These are phyloP conservation scores for Blastocystis sp. DNA, from an alignment of 352 stramenopile genomes.

Conservation along the genomic window DNA sequence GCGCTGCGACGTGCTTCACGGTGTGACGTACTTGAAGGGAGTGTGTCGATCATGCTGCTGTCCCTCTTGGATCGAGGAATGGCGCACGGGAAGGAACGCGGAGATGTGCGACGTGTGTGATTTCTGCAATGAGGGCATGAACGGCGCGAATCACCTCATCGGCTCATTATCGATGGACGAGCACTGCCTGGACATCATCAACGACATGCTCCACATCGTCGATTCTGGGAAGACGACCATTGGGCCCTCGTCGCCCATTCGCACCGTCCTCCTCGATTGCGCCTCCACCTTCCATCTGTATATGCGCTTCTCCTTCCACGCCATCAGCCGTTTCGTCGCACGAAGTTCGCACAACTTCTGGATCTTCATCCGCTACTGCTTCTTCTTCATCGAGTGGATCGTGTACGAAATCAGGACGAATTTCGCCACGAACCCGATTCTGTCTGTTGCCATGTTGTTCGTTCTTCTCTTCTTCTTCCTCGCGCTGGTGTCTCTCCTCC, in stretches of 20 bases:
- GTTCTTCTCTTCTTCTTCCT: background rate
- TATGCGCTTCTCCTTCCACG: slow-evolving; percentile 39
- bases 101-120: slow-evolving; percentile 33
- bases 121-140: background rate
- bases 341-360: background rate
- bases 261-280: slow-evolving; percentile 18
- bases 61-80: background rate
- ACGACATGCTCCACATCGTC: slow-evolving; percentile 28
- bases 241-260: background rate
- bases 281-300: slow-evolving; percentile 36
- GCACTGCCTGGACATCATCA: slow-evolving; percentile 28
- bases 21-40: background rate
- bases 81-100: background rate
- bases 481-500: background rate
- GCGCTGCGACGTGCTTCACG: slow-evolving; percentile 3
- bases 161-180: slow-evolving; percentile 25
- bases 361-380: background rate
- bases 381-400: slow-evolving; percentile 20
- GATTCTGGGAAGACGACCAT: background rate
- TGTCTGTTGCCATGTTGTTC: background rate
- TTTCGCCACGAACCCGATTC: background rate
- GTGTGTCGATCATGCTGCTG: slow-evolving; percentile 8
- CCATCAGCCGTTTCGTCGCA: background rate
- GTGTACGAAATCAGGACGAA: background rate
- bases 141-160: background rate